These are phyloP conservation scores for Epichloe aotearoae DNA, from an alignment of 2,329 filamentous ascomycete species.

Conservation along the genomic window DNA sequence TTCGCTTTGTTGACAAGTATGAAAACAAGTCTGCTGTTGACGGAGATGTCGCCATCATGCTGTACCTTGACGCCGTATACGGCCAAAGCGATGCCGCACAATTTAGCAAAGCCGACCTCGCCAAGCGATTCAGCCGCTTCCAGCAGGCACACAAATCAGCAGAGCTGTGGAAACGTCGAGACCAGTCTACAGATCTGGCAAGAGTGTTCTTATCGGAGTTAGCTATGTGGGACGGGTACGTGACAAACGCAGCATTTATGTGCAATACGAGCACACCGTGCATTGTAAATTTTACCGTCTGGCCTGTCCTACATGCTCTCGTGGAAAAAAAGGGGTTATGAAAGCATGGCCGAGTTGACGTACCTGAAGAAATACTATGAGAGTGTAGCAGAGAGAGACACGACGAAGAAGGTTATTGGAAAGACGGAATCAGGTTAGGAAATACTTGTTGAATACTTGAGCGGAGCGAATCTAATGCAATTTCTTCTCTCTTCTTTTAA, in stretches of 20 bases:
- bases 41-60: slow-evolving; percentile 39
- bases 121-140: slow-evolving; percentile 26
- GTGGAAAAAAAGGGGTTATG: slow-evolving; percentile 20
- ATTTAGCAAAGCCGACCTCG: slow-evolving; percentile 18
- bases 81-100: slow-evolving; percentile 16
- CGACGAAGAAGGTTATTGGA: slow-evolving; percentile 13
- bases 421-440: not conserved
- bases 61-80: slow-evolving; percentile 47
- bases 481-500: not conserved
- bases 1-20: slow-evolving; percentile 46
- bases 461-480: not conserved
- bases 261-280: not conserved
- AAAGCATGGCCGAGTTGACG: slow-evolving; percentile 17
- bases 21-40: slow-evolving; percentile 29
- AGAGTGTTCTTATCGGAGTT: slow-evolving; percentile 21
- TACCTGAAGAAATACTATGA: slow-evolving; percentile 26
- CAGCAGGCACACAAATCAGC: slow-evolving; percentile 25
- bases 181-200: not conserved
- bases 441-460: not conserved
- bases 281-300: slow-evolving; percentile 39
- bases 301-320: slow-evolving; percentile 40
- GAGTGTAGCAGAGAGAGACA: slow-evolving; percentile 12
- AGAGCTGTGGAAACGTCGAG: slow-evolving; percentile 9
- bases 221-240: slow-evolving; percentile 26
- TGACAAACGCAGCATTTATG: slow-evolving; percentile 1